A percentile compares a stretch with the other conserved stretches of the same genome.
Evolutionary conservation across 2,329 filamentous ascomycete species (phyloP).

Genomic region (Hypoxylon sp.): DNA sequence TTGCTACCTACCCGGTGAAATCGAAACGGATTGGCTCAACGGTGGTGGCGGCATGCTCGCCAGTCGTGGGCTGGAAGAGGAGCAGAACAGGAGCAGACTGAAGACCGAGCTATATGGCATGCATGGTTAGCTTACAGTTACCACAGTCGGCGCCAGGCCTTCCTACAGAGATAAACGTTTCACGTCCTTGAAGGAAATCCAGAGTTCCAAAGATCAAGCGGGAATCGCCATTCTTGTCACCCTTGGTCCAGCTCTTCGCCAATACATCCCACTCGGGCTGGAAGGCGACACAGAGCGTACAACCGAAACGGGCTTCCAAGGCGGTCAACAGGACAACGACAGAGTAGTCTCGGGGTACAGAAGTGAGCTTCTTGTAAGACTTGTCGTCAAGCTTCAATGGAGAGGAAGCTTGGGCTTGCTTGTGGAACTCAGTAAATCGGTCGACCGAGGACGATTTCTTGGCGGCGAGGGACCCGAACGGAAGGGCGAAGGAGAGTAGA

Average conservation of each 20-base stretch:
- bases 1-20: conserved; percentile 76
- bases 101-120: conserved; percentile 74
- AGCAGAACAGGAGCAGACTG: conserved; percentile 93
- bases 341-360: conserved; percentile 82
- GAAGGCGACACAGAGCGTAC: conserved; percentile 86
- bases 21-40: conserved; percentile 80
- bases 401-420: conserved; percentile 69
- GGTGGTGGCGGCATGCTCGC: conserved; percentile 77
- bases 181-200: conserved; percentile 86
- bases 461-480: conserved; percentile 69
- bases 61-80: conserved; percentile 84
- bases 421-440: conserved; percentile 75
- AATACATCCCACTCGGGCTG: conserved; percentile 94
- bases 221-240: conserved; percentile 77
- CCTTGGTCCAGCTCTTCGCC: conserved; percentile 84
- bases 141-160: conserved; percentile 8
- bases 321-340: conserved; percentile 87
- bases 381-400: conserved; percentile 82
- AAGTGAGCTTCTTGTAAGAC: conserved; percentile 78
- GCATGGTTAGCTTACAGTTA: conserved; percentile 11
- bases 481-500: conserved; percentile 69
- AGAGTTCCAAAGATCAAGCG: conserved; percentile 82
- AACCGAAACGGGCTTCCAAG: conserved; percentile 82
- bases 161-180: conserved; percentile 84
- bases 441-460: conserved; percentile 64